Conservation (phyloP, 1,284 basidiomycete genomes). For the Boletus semigastroideus region DNA sequence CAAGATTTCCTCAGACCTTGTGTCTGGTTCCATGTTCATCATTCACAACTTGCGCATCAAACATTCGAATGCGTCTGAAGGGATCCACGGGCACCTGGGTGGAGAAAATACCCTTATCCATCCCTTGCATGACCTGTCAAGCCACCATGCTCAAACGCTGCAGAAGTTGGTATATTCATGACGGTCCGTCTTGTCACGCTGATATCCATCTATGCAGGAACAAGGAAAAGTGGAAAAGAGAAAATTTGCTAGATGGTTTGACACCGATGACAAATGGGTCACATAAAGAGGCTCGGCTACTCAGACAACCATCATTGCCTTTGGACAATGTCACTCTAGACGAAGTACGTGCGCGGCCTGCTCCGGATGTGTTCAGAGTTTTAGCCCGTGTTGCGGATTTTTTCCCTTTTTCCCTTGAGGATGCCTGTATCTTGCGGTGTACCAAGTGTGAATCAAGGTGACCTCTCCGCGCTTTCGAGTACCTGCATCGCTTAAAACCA, state of each 20-base stretch:
- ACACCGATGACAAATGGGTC: not conserved
- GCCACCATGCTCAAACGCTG: slow-evolving; percentile 33
- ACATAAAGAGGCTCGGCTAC: not conserved
- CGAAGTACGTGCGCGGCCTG: slow-evolving; percentile 37
- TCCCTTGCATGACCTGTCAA: slow-evolving; percentile 41
- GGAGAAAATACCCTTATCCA: slow-evolving; percentile 53
- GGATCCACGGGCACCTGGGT: slow-evolving; percentile 49
- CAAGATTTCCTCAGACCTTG: slow-evolving; percentile 40
- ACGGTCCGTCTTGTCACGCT: slow-evolving; percentile 2
- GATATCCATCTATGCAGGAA: slow-evolving; percentile 19
- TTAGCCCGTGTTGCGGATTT: slow-evolving; percentile 55
- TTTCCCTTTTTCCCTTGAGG: slow-evolving; percentile 48
- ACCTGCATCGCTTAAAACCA: not conserved
- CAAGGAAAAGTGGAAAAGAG: slow-evolving; percentile 32
- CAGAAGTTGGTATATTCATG: slow-evolving; percentile 13
- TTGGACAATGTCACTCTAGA: slow-evolving; percentile 34
- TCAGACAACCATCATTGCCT: not conserved
- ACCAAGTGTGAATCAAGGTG: slow-evolving; percentile 52
- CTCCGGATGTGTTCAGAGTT: slow-evolving; percentile 44
- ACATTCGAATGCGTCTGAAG: slow-evolving; percentile 27
- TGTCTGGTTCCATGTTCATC: slow-evolving; percentile 43
- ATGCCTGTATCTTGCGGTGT: slow-evolving; percentile 51
- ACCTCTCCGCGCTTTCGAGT: slow-evolving; percentile 14
- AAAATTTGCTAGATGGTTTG: slow-evolving; percentile 12
- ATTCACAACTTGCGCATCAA: slow-evolving; percentile 53